Evolutionary conservation across 2,329 filamentous ascomycete species (phyloP).

Genomic region (Colletotrichum echinochloae): DNA sequence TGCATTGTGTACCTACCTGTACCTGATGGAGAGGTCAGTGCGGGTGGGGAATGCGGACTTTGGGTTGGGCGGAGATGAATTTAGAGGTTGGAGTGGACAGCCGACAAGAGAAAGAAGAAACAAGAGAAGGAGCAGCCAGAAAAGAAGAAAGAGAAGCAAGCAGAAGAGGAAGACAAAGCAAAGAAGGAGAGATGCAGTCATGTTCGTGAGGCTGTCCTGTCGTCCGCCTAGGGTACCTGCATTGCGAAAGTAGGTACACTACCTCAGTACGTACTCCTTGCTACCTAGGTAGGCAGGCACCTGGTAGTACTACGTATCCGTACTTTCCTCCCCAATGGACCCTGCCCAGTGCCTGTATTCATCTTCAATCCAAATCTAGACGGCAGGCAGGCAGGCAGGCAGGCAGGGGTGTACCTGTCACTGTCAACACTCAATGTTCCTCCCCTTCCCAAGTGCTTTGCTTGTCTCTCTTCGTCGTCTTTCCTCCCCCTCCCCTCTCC

Average conservation of each 20-base stretch:
- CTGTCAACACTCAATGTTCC: background rate
- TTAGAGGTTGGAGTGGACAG: background rate
- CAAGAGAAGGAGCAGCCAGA: background rate
- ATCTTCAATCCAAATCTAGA: background rate
- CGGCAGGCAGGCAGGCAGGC: background rate
- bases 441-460: background rate
- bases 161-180: background rate
- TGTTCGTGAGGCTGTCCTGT: background rate
- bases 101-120: too few species aligned
- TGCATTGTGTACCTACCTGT: too few species aligned
- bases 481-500: background rate
- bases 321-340: background rate
- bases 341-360: conserved; percentile 4
- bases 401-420: conserved; percentile 15
- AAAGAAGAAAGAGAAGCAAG: background rate
- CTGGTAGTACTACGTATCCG: background rate
- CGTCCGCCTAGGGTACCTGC: background rate
- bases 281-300: too few species aligned
- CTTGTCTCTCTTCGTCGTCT: conserved; percentile 1
- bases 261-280: too few species aligned
- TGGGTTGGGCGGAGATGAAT: background rate
- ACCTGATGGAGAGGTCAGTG: background rate
- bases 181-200: background rate
- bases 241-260: too few species aligned
- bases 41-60: background rate